Conservation (phyloP, 495 filamentous ascomycete species). For the Xylaria intraflava region DNA sequence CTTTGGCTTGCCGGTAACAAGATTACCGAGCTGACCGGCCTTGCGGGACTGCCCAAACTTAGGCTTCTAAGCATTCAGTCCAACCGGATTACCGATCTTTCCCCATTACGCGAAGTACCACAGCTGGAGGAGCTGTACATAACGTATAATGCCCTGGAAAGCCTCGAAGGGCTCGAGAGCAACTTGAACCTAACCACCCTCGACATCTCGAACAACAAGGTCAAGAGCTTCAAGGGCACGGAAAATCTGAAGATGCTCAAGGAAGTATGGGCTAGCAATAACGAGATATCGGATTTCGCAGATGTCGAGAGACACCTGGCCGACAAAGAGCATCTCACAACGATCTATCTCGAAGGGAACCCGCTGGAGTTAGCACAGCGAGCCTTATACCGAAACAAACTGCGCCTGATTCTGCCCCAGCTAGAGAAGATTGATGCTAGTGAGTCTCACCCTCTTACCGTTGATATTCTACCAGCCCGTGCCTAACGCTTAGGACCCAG, state of each 20-base stretch:
- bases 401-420: slow-evolving; percentile 78
- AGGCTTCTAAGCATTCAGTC: slow-evolving; percentile 93
- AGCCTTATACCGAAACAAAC: slow-evolving; percentile 86
- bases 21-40: slow-evolving; percentile 73
- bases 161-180: slow-evolving; percentile 65
- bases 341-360: slow-evolving; percentile 97
- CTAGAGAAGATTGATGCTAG: slow-evolving; percentile 94
- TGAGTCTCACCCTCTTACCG: slow-evolving; percentile 46
- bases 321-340: slow-evolving; percentile 72
- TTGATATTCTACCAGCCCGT: slow-evolving; percentile 23
- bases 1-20: slow-evolving; percentile 99
- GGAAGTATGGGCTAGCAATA: slow-evolving; percentile 93
- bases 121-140: slow-evolving; percentile 93
- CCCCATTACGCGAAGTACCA: slow-evolving; percentile 63
- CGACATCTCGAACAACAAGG: slow-evolving; percentile 86
- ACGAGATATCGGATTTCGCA: slow-evolving; percentile 66
- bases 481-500: slow-evolving; percentile 25
- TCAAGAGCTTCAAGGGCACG: slow-evolving; percentile 68
- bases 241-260: slow-evolving; percentile 62
- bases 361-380: slow-evolving; percentile 71
- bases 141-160: slow-evolving; percentile 88
- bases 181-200: slow-evolving; percentile 68
- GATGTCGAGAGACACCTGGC: slow-evolving; percentile 76
- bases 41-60: slow-evolving; percentile 67
- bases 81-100: slow-evolving; percentile 80